A percentile compares a stretch with the other conserved stretches of the same genome.
These are phyloP conservation scores for Camelina hispida DNA, from an alignment of 345 rosid species.

Conservation along the genomic window DNA sequence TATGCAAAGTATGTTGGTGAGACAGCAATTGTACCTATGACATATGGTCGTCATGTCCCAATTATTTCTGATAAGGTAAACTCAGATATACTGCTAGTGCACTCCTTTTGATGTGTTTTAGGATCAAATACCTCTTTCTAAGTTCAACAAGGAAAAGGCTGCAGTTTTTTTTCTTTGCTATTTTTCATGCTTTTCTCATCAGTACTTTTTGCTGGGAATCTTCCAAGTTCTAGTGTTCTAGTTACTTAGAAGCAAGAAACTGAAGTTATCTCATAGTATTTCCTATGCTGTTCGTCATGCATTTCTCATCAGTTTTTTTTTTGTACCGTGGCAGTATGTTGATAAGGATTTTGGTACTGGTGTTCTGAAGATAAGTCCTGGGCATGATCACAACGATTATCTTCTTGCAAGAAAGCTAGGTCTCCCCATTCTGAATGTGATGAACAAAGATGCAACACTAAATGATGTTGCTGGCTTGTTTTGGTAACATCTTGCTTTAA, in stretches of 20 bases:
- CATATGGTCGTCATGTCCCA: conserved; percentile 97
- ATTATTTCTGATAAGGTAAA: conserved; percentile 86
- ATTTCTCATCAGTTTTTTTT: conserved; percentile 33
- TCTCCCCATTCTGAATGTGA: conserved; percentile 93
- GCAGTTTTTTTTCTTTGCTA: background rate
- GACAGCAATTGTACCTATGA: conserved; percentile 97
- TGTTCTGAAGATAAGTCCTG: conserved; percentile 98
- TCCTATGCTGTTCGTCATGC: conserved; percentile 7
- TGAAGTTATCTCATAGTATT: conserved; percentile 20
- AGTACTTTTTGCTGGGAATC: background rate
- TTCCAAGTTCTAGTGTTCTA: conserved; percentile 22
- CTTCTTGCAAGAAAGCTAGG: conserved; percentile 96
- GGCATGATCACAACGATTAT: conserved; percentile 97
- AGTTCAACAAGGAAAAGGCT: conserved; percentile 20
- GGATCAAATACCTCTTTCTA: conserved; percentile 11
- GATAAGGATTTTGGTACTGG: conserved; percentile 99
- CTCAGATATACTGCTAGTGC: conserved; percentile 25
- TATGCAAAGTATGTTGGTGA: conserved; percentile 81
- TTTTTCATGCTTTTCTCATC: conserved; percentile 13
- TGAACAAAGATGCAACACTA: conserved; percentile 96
- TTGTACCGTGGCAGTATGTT: conserved; percentile 67
- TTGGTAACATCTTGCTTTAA: conserved; percentile 54
- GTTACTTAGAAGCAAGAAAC: conserved; percentile 22
- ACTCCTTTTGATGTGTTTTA: conserved; percentile 13
- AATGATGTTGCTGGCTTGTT: conserved; percentile 95